Percentiles rank a stretch among this genome's conserved stretches.
These are phyloP conservation scores for Luzula sylvatica DNA, from an alignment of 176 grass and related monocot species.

Conservation along the genomic window DNA sequence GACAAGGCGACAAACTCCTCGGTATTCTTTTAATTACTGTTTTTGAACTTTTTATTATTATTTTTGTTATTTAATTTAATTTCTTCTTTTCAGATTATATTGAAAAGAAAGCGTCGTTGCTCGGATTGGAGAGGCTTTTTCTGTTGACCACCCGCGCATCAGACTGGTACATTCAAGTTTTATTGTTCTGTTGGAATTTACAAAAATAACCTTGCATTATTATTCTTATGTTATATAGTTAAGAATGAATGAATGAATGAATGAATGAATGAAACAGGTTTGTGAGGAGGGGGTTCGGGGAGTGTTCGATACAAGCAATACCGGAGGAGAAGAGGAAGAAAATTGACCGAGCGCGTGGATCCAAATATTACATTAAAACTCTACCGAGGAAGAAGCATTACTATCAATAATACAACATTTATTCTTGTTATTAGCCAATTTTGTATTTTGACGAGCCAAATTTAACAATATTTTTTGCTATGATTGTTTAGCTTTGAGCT, in stretches of 20 bases:
- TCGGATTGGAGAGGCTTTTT: constrained; percentile 88
- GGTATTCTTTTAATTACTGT: constrained; percentile 19
- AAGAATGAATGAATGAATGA: neutral
- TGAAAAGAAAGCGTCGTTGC: constrained; percentile 78
- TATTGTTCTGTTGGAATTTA: neutral
- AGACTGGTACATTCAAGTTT: constrained; percentile 61
- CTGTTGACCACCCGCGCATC: constrained; percentile 85
- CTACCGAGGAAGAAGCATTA: constrained; percentile 33
- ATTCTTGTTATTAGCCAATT: constrained; percentile 16
- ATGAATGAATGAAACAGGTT: constrained; percentile 38
- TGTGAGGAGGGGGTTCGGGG: constrained; percentile 76
- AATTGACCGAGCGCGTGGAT: constrained; percentile 66
- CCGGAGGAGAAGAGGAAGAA: constrained; percentile 51
- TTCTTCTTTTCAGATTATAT: constrained; percentile 48
- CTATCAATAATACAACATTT: constrained; percentile 12
- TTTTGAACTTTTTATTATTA: too few relatives aligned
- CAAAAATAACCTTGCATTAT: neutral
- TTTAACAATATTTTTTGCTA: too few relatives aligned
- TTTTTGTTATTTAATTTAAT: neutral
- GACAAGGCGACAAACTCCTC: constrained; percentile 95
- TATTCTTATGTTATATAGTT: neutral
- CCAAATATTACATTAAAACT: constrained; percentile 82
- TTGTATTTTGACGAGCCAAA: too few relatives aligned
- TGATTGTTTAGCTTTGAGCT: too few relatives aligned
- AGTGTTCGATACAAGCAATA: constrained; percentile 65